Base-by-base conservation (phyloP, 805 yeast species). In the Starmerella gropengiesseri region DNA sequence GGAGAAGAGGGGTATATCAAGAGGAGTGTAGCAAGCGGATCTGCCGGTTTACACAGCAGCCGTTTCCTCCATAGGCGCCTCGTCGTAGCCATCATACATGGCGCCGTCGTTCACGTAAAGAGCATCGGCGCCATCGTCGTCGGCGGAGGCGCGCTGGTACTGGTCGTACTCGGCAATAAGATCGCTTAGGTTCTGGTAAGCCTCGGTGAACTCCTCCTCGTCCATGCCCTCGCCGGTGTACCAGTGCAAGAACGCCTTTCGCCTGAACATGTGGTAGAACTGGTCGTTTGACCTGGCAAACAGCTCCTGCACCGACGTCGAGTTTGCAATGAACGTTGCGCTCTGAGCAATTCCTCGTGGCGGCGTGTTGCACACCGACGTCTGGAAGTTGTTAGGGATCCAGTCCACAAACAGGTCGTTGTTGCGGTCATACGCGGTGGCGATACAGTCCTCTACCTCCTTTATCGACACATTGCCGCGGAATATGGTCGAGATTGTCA, bases 221-320 rank as follows among this genome's bases (percentile, higher is more conserved):
- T 86, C 96, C 95, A 86, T 87, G 68, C 96, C 95, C 66, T 86
- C 96, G 54, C 80, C 74, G 13, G 93, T 81, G 68, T 86, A 86
- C 95, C 95, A 86, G 64, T 86, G 96, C 65, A 86, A 77, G 77
- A 86, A 86, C 50, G 96, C 96, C 63, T 81, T 81, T 68, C 91
- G 79, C 63, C 83, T 78, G 68, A 83, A 86, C 96, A 86, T 86
- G 45, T 86, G 89, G 57, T 81, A 73, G 65, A 87, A 86, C 67
- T 86, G 95, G 57, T 77, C 82, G 48, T 94, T 89, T 43, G 85
- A 80, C 67, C 96, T 77, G 64, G 80, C 79, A 67, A 87, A 87
- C 56, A 86, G 72, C 64, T 85, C 94, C 66, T 86, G 95, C 57
- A 87, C 85, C 2, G 95, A 80, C 9, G 96, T 87, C 31, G 95